A percentile compares a stretch with the other conserved stretches of the same genome.
phyloP scores from a whole-genome alignment of 225 moss, liverwort and hornwort genomes.

The Polytrichum formosum region DNA sequence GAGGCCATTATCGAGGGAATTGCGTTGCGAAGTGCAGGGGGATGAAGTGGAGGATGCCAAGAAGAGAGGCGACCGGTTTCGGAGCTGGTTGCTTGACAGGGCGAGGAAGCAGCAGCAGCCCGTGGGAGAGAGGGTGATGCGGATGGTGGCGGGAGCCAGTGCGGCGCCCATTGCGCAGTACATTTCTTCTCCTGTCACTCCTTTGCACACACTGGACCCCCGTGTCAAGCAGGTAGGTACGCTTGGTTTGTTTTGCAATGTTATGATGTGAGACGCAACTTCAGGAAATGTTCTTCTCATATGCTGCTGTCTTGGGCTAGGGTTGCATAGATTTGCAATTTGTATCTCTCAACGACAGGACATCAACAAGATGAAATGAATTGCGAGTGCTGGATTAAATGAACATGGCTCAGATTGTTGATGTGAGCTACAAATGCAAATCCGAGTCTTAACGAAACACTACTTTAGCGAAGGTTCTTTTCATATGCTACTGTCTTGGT shows the following conservation, averaged over 20 bases:
- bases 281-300: not conserved
- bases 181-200: conserved; percentile 74
- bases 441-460: not conserved
- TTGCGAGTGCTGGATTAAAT: not conserved
- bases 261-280: not conserved
- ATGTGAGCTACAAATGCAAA: not conserved
- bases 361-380: too few relatives aligned
- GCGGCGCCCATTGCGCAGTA: conserved; percentile 89
- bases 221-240: conserved; percentile 82
- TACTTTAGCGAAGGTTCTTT: not conserved
- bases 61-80: conserved; percentile 26
- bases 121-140: conserved; percentile 79
- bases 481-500: not conserved
- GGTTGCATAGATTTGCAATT: not conserved
- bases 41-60: conserved; percentile 19
- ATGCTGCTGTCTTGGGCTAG: not conserved
- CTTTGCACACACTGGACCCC: conserved; percentile 84
- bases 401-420: not conserved
- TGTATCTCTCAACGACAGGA: too few relatives aligned
- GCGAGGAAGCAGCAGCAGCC: conserved; percentile 56
- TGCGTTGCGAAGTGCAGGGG: conserved; percentile 25
- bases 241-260: not conserved
- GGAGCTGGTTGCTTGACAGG: conserved; percentile 50
- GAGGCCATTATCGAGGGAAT: not conserved
- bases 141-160: conserved; percentile 87